Conservation (phyloP, 176 grass and related monocot genomes). For the Cenchrus fungigraminus region DNA sequence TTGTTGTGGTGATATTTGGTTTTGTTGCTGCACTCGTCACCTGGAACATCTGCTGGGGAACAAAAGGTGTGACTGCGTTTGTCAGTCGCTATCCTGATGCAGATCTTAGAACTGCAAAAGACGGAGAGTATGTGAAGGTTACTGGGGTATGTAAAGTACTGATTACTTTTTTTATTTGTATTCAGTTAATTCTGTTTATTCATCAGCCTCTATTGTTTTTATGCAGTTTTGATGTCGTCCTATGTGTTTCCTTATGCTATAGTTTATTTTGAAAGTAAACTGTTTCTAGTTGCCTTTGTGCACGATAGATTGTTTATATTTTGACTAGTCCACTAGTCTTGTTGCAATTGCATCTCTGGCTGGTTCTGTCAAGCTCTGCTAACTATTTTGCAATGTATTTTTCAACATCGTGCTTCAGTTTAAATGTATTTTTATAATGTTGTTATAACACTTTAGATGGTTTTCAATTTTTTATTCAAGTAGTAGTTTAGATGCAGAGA, state of each 20-base stretch:
- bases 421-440: constrained; percentile 10
- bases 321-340: neutral
- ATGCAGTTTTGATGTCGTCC: constrained; percentile 7
- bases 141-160: constrained; percentile 72
- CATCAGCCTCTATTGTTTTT: neutral
- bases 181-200: constrained; percentile 10
- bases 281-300: constrained; percentile 6
- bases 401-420: neutral
- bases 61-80: constrained; percentile 59
- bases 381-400: constrained; percentile 5
- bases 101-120: constrained; percentile 81
- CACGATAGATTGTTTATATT: neutral
- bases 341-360: neutral
- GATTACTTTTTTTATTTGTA: constrained; percentile 10
- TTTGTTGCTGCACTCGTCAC: constrained; percentile 60
- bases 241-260: constrained; percentile 21
- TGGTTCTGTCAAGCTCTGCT: neutral
- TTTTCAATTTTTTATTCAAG: neutral
- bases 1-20: constrained; percentile 56
- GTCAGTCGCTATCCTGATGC: constrained; percentile 70
- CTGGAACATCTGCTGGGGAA: constrained; percentile 77
- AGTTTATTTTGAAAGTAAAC: constrained; percentile 23
- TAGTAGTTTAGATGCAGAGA: constrained; percentile 1
- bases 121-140: constrained; percentile 89
- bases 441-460: neutral